phyloP scores from a whole-genome alignment of 306 rosid species.

The Glycine latifolia region DNA sequence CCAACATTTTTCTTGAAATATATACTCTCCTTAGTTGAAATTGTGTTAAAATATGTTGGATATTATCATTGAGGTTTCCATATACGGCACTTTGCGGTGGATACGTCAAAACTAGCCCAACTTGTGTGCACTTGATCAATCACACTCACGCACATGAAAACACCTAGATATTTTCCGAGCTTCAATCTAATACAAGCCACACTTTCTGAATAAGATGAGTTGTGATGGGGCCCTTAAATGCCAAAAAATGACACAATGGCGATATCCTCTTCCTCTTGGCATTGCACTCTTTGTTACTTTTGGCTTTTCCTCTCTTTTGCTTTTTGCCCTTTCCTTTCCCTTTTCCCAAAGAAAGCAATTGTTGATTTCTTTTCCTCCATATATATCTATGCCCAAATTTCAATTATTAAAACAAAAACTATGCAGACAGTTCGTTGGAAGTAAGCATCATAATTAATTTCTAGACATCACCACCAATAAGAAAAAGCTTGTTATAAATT shows the following conservation, averaged over 20 bases:
- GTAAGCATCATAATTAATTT: slow-evolving; percentile 49
- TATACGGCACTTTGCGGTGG: slow-evolving; percentile 16
- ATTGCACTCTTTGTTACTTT: slow-evolving; percentile 49
- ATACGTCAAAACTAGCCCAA: slow-evolving; percentile 28
- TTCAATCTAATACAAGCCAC: slow-evolving; percentile 66
- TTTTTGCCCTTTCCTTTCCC: slow-evolving; percentile 45
- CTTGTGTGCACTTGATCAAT: slow-evolving; percentile 39
- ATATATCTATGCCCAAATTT: slow-evolving; percentile 48
- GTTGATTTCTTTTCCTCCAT: slow-evolving; percentile 59
- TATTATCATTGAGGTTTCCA: neutral
- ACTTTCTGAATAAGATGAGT: slow-evolving; percentile 54
- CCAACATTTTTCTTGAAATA: neutral
- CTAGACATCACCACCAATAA: slow-evolving; percentile 22
- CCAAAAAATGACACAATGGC: slow-evolving; percentile 53
- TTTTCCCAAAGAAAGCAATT: slow-evolving; percentile 58
- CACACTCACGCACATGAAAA: slow-evolving; percentile 26
- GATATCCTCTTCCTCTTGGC: slow-evolving; percentile 50
- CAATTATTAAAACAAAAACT: slow-evolving; percentile 50
- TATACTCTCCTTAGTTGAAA: neutral
- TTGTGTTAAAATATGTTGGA: slow-evolving; percentile 17
- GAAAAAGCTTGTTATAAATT: slow-evolving; percentile 25
- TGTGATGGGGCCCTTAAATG: slow-evolving; percentile 63
- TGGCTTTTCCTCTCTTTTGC: slow-evolving; percentile 47
- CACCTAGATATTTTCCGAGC: slow-evolving; percentile 62
- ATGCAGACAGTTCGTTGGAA: slow-evolving; percentile 34